Base-by-base conservation (phyloP, 208 protist species). In the Vickermania spadyakhi region DNA sequence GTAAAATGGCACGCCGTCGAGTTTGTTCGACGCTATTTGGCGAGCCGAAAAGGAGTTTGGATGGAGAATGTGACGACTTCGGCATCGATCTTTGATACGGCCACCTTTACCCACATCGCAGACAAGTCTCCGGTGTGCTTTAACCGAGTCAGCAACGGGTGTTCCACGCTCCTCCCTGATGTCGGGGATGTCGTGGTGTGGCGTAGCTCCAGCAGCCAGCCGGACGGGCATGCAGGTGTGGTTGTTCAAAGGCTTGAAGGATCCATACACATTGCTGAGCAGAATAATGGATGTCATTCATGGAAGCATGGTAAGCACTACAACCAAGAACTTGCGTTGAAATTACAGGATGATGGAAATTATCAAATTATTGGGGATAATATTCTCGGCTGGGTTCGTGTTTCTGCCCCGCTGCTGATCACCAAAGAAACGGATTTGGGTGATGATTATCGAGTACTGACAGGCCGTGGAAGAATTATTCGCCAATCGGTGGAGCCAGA, bases 21-120 rank as follows among this genome's bases (percentile, higher is more conserved):
- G 72, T 85, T 87, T 56, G 85, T 72, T 26, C 78, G 79, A 11
- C 70, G 85, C 41, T 89, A 89, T 63, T 53, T 89, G n/a, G 79
- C 68, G 21, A 68, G 72, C 18, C 72, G 68, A 52, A 87, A 86
- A 64, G 77, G 64, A n/a, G 69, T 93, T 1, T 88, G 82, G 78
- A 58, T 89, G 53, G 45, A 67, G 30, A 75, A 69, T 3, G 52
- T 86, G 27, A 70, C 72, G 11, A 82, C 71, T 2, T 74, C 78
- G 13, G 76, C 79, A 63, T 78, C 84, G 27, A n/a, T 80, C 2
- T 88, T 76, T 81, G 28, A 60, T 22, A 23, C 75, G 25, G 75
- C 82, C 45, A 23, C 58, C 23, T 62, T 75, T 26, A 61, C 52
- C 28, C 72, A 73, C 26, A 62, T 63, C 18, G 26, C 56, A 21